Base-by-base conservation (phyloP, 495 filamentous ascomycete species). In the Neurospora intermedia region DNA sequence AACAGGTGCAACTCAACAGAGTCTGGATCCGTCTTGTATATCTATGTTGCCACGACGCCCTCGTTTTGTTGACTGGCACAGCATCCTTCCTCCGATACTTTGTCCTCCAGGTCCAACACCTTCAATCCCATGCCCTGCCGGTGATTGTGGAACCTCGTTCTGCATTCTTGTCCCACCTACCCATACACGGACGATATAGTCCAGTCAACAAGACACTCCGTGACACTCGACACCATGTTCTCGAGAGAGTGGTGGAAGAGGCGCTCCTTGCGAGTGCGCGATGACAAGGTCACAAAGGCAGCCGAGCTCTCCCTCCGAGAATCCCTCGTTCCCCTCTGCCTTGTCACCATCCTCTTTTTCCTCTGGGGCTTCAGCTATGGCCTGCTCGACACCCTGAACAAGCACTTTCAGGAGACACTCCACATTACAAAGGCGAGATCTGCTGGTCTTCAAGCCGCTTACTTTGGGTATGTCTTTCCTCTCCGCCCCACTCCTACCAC, bases 321-420 rank as follows among this genome's bases (percentile, higher is more conserved):
- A 59, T 83, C 82, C 4, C 80, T 87, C 73, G 84, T 80, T 70
- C 86, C 86, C 69, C 82, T 85, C 72, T 78, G 79, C 31, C 82
- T 93, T 31, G 91, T 93, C 73, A 94, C 92, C 20, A 85, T 93
- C 59, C 84, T 97, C 2, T 96, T 96, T 80, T 92, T 97, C 77
- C 83, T 96, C 5, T 95, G 92, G 93, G 93, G 94, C 0, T 94
- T 97, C 76, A 90, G 91, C 0, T 95, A 96, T 78, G 93, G 93
- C 31, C 87, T 97, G 46, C 86, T 97, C 31, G 78, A 79, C 31
- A 78, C 76, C 11, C 73, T 79, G 31, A 79, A 79, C 75, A 79
- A 79, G 73, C 77, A 80, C 71, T 79, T 79, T 69, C 78, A 79
- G 73, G 76, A 78, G 74, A 78, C 74, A 54, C 85, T 96, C 45